Evolutionary conservation across 805 yeast species (phyloP).

Genomic region (Myxozyma mucilagina): DNA sequence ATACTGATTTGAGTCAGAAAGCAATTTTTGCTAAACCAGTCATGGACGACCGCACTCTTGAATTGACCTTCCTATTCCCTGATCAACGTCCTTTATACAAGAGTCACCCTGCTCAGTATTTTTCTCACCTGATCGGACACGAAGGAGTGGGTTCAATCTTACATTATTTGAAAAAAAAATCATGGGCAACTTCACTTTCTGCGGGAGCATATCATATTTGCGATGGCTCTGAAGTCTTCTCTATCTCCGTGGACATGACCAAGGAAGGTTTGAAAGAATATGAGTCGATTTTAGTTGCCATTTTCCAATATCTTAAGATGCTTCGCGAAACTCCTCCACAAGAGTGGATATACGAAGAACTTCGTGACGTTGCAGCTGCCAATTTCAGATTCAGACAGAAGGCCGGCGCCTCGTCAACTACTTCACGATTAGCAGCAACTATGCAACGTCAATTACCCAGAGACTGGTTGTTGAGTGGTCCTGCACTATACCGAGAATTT

Average conservation of each 20-base stretch:
- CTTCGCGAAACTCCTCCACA: constrained; percentile 61
- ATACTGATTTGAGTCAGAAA: not conserved
- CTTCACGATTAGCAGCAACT: constrained; percentile 61
- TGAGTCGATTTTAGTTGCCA: constrained; percentile 55
- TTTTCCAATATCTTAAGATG: constrained; percentile 75
- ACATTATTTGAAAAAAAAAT: constrained; percentile 62
- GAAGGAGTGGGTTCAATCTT: constrained; percentile 87
- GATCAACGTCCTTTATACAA: constrained; percentile 68
- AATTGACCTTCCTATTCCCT: constrained; percentile 71
- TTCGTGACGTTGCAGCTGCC: constrained; percentile 64
- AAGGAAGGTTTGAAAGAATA: constrained; percentile 62
- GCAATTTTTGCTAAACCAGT: constrained; percentile 71
- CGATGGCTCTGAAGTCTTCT: constrained; percentile 64
- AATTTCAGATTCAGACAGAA: constrained; percentile 82
- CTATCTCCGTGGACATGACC: constrained; percentile 75
- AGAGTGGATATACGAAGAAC: constrained; percentile 78
- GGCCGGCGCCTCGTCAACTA: constrained; percentile 67
- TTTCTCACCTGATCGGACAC: constrained; percentile 85
- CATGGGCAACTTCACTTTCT: constrained; percentile 79
- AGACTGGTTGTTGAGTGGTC: constrained; percentile 56
- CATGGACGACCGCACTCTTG: constrained; percentile 70
- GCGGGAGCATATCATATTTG: constrained; percentile 62
- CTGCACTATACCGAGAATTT: constrained; percentile 57
- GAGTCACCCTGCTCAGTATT: constrained; percentile 67
- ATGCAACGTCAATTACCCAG: constrained; percentile 69